These are phyloP conservation scores for Neofusicoccum cordaticola DNA, from an alignment of 2,329 filamentous ascomycete species.

Conservation along the genomic window DNA sequence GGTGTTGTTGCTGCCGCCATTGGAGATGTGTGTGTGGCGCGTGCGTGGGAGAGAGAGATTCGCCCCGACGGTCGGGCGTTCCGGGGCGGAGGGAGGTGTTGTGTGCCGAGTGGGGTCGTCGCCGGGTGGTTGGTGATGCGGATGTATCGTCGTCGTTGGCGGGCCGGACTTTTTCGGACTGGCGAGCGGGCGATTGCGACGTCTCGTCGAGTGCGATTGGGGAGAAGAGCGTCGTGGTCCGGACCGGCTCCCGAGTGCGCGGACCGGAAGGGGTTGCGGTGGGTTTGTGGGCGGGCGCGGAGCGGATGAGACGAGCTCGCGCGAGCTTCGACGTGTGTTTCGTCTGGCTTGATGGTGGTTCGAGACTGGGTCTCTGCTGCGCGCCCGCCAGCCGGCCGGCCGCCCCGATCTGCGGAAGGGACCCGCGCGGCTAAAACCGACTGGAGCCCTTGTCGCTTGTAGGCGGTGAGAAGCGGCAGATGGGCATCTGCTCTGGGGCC, in stretches of 20 bases:
- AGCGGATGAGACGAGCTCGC: conserved; percentile 9
- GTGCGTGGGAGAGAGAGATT: neutral
- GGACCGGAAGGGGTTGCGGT: neutral
- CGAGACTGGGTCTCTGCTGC: conserved; percentile 1
- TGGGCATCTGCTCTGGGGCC: neutral
- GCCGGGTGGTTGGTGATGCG: neutral
- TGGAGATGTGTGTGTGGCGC: neutral
- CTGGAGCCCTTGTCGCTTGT: too few species aligned
- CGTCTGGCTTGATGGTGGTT: conserved; percentile 10
- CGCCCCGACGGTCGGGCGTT: neutral
- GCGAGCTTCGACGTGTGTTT: neutral
- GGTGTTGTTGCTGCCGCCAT: conserved; percentile 2
- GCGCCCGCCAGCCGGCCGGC: neutral
- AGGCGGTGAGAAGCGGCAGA: neutral
- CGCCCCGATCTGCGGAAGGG: conserved; percentile 11
- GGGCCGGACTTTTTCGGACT: neutral
- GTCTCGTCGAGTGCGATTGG: too few species aligned
- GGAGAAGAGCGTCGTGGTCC: too few species aligned
- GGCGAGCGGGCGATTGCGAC: too few species aligned
- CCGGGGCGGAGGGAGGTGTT: neutral
- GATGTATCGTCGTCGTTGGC: neutral
- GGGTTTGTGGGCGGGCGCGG: neutral
- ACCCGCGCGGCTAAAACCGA: neutral
- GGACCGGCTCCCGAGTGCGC: neutral
- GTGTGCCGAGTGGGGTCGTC: too few species aligned